phyloP scores from a whole-genome alignment of 331 rosid genomes.

The Phaseolus coccineus region DNA sequence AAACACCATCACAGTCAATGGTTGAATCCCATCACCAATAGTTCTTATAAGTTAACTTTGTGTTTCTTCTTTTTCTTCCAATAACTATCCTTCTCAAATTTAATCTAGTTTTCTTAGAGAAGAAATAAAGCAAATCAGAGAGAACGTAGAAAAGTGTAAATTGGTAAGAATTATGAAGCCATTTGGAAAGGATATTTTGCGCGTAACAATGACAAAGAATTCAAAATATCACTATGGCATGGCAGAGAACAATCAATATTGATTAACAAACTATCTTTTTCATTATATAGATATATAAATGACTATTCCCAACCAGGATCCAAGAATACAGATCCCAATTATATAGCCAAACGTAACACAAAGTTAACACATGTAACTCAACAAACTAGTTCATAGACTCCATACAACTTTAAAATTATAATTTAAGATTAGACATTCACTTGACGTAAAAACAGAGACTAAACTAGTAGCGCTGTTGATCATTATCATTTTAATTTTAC shows the following conservation, averaged over 20 bases:
- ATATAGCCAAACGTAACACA: not conserved
- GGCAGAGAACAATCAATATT: not conserved
- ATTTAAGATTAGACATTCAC: not conserved
- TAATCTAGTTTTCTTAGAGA: not conserved
- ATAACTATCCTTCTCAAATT: not conserved
- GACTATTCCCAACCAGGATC: not conserved
- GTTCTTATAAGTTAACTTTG: not conserved
- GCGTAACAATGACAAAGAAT: not conserved
- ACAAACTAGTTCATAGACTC: not conserved
- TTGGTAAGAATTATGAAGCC: not conserved
- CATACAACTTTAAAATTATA: not conserved
- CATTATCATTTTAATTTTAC: not conserved
- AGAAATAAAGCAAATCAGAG: not conserved
- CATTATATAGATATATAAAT: not conserved
- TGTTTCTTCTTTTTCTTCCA: conserved; percentile 7
- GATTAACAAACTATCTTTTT: not conserved
- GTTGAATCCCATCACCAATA: not conserved
- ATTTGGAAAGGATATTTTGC: not conserved
- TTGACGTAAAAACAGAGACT: no score
- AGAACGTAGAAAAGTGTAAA: not conserved
- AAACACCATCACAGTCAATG: not conserved
- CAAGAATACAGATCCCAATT: not conserved
- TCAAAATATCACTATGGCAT: not conserved
- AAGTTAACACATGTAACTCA: not conserved
- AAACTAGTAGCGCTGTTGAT: not conserved